phyloP scores from a whole-genome alignment of 495 filamentous ascomycete species.

The Aspergillus diversus region DNA sequence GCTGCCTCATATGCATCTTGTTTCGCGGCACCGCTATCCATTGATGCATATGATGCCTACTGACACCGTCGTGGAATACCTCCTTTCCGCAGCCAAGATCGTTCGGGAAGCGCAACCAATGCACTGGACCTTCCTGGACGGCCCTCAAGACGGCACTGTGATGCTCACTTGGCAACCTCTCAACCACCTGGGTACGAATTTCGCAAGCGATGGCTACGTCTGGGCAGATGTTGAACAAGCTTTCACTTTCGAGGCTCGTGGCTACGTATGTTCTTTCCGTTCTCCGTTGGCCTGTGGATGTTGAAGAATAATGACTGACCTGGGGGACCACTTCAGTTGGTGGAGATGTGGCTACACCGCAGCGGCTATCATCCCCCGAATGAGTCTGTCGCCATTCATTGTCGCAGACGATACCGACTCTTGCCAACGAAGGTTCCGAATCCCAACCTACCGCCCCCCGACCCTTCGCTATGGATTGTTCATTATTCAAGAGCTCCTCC shows the following conservation, averaged over 20 bases:
- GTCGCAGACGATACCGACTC: constrained; percentile 82
- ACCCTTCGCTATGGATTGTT: constrained; percentile 89
- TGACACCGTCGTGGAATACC: constrained; percentile 73
- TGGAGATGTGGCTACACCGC: constrained; percentile 85
- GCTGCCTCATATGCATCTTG: constrained; percentile 85
- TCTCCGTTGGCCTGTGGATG: not conserved
- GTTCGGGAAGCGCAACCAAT: constrained; percentile 76
- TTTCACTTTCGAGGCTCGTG: constrained; percentile 69
- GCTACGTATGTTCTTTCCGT: constrained; percentile 63
- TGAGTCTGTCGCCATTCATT: constrained; percentile 72
- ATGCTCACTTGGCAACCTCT: constrained; percentile 86
- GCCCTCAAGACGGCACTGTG: constrained; percentile 77
- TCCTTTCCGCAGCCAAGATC: constrained; percentile 78
- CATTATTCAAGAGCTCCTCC: constrained; percentile 82
- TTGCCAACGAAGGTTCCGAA: constrained; percentile 62
- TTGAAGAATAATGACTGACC: constrained; percentile 13
- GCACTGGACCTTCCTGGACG: constrained; percentile 88
- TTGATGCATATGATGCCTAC: constrained; percentile 65
- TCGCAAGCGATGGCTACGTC: constrained; percentile 87
- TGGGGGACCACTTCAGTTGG: constrained; percentile 41
- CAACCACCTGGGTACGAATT: constrained; percentile 63
- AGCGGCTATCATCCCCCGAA: constrained; percentile 71
- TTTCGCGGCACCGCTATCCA: constrained; percentile 77
- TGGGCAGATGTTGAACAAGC: constrained; percentile 81
- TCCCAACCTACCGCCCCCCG: constrained; percentile 63